Base-by-base conservation (phyloP, 176 grass and related monocot species). In the Zea mays region DNA sequence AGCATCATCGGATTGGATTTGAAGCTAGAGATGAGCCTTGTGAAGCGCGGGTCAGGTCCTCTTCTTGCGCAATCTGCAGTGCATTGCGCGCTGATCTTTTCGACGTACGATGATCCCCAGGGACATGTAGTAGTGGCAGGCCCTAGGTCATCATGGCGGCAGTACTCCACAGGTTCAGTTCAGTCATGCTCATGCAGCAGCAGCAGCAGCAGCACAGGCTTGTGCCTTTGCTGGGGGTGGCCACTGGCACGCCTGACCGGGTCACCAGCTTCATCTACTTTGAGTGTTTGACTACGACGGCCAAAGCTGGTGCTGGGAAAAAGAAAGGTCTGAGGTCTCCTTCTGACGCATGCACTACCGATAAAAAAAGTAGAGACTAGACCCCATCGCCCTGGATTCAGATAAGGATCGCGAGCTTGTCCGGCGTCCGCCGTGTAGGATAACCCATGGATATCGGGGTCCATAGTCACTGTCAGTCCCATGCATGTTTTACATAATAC, bases 261-360 rank as follows among this genome's bases (percentile, higher is more conserved):
- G 62, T 44, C 43, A 45, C 67, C 41, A 0, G 27, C 27, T 27
- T 27, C 27, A 27, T 27, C 27, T 27, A 27, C 27, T 27, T 27
- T 27, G 27, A 27, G 27, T 27, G 27, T 27, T 78, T 87, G 73
- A 82, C 74, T 44, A 43, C 14, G 33, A 33, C 15, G 27, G 27
- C 27, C 58, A 80, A 78, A 84, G 75, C 46, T 51, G 33, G 34
- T 78, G 75, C 38, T 51, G 33, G 41, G 7, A 7, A 19, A 2
- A 61, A 27, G 27, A 27, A 27, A 27, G 27, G 27, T 27, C 27
- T 27, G 27, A 27, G 6, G 75, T 72, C 67, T 72, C 56, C 20
- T 14, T 85, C 82, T 52, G 20, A 63, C 47, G 5, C 83, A 85
- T 21, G 75, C 20, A 81, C 63, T 65, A 54, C 34, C 35, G 36